A percentile compares a stretch with the other conserved stretches of the same genome.
These are phyloP conservation scores for Fusarium austroafricanum DNA, from an alignment of 2,329 filamentous ascomycete species.

Conservation along the genomic window DNA sequence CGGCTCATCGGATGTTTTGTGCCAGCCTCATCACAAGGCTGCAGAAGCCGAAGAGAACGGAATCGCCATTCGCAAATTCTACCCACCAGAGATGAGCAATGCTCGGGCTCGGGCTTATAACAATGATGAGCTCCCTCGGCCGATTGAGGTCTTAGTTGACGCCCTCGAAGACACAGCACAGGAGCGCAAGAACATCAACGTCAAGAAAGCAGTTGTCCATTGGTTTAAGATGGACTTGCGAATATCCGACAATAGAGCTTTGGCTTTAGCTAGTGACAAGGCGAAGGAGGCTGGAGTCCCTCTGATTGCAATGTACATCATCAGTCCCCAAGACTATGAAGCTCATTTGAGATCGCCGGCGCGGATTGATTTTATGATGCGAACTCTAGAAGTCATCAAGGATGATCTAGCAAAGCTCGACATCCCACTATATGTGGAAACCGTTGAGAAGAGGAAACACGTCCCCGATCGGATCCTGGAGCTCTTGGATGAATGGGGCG, in stretches of 20 bases:
- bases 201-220: slow-evolving; percentile 77
- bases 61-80: slow-evolving; percentile 79
- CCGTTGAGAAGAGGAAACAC: slow-evolving; percentile 71
- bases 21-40: slow-evolving; percentile 60
- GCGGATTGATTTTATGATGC: slow-evolving; percentile 83
- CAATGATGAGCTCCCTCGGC: slow-evolving; percentile 74
- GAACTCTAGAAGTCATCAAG: slow-evolving; percentile 74
- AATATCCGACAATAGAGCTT: slow-evolving; percentile 76
- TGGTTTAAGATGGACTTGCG: slow-evolving; percentile 92
- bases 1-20: slow-evolving; percentile 50
- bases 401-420: slow-evolving; percentile 75
- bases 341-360: slow-evolving; percentile 80
- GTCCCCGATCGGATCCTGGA: slow-evolving; percentile 72
- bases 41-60: slow-evolving; percentile 64
- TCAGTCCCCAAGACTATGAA: slow-evolving; percentile 86
- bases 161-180: slow-evolving; percentile 71
- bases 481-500: slow-evolving; percentile 77
- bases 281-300: slow-evolving; percentile 77
- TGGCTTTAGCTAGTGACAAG: slow-evolving; percentile 72
- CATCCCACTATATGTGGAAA: slow-evolving; percentile 83
- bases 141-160: slow-evolving; percentile 74
- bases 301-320: slow-evolving; percentile 79
- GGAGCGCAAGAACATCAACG: slow-evolving; percentile 62
- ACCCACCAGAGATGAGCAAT: slow-evolving; percentile 88
- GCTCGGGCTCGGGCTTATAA: slow-evolving; percentile 80